These are phyloP conservation scores for Kuraishia floccosa DNA, from an alignment of 805 yeast species.

Conservation along the genomic window DNA sequence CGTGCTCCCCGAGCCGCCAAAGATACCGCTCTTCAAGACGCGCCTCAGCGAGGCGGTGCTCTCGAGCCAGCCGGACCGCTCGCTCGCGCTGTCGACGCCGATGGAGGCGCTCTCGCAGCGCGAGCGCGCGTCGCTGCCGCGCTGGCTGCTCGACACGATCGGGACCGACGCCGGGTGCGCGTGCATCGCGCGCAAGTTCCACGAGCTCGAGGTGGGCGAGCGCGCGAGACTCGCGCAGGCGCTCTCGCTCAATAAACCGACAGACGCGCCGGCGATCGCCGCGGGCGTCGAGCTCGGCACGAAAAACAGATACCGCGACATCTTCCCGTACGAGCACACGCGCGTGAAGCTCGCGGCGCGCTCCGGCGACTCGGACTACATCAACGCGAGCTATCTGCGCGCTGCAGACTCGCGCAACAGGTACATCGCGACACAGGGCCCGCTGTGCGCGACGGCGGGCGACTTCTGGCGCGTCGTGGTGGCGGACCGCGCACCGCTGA, in stretches of 20 bases:
- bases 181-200: constrained; percentile 40
- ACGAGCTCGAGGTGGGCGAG: constrained; percentile 58
- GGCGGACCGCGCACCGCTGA: constrained; percentile 50
- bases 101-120: constrained; percentile 4
- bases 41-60: constrained; percentile 43
- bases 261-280: constrained; percentile 34
- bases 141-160: constrained; percentile 36
- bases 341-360: constrained; percentile 46
- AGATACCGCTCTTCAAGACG: constrained; percentile 31
- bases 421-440: constrained; percentile 89
- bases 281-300: constrained; percentile 74
- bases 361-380: constrained; percentile 41
- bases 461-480: constrained; percentile 80
- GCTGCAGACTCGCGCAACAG: constrained; percentile 24
- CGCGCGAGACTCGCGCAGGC: constrained; percentile 48
- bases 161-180: constrained; percentile 24
- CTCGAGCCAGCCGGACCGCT: constrained; percentile 12
- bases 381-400: constrained; percentile 74
- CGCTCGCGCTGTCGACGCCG: constrained; percentile 14
- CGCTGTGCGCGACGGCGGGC: constrained; percentile 56
- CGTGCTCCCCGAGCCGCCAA: constrained; percentile 32
- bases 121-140: constrained; percentile 24
- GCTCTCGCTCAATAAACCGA: constrained; percentile 9
- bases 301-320: constrained; percentile 82
- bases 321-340: constrained; percentile 78